Evolutionary conservation across 2,329 filamentous ascomycete species (phyloP), one percentile per base, ranked within the genome.

Genomic region (Alternaria tenuissima): DNA sequence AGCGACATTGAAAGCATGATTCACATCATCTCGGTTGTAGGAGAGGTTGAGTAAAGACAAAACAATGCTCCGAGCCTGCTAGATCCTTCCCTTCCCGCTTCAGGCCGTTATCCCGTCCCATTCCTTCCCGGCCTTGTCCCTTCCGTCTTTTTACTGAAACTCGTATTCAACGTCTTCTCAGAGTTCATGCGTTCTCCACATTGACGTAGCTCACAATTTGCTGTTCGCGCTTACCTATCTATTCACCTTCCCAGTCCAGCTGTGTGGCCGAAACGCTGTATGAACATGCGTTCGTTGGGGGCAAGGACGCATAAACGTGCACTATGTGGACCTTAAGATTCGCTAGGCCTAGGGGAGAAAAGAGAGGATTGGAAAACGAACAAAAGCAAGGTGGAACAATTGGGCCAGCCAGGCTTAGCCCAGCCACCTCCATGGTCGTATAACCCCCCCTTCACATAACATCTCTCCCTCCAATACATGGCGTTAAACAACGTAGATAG

Each of bases 1-100:
- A 48, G 22, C 32, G 46, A 49, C 32, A 49, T 49, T 14, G 3
- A 49, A 49, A 32, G 30, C 24, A 49, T 26, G 9, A 26, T 49
- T 49, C 30, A 24, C 46, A 49, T 38, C 46, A 49, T 49, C 46
- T 49, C 46, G 46, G 46, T 49, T 36, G 43, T 36, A 30, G 26
- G 26, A 34, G 20, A 16, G 24, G 38, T 43, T 28, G 51, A 55
- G 38, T 36, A 41, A 20, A 20, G 39, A 57, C 52, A 43, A 51
- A 55, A 60, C 52, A 61, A 61, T 60, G 24, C 57, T 66, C 64
- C 64, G 62, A 39, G 24, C 54, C 61, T 61, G 53, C 44, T 41
- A 38, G 49, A 67, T 62, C 61, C 61, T 62, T 57, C 43, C 61
- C 53, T 64, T 64, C 63, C 65, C 63, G 65, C 65, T 61, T 62